These are phyloP conservation scores for Cupressus sempervirens DNA, from an alignment of 75 land plant genomes.

Conservation along the genomic window DNA sequence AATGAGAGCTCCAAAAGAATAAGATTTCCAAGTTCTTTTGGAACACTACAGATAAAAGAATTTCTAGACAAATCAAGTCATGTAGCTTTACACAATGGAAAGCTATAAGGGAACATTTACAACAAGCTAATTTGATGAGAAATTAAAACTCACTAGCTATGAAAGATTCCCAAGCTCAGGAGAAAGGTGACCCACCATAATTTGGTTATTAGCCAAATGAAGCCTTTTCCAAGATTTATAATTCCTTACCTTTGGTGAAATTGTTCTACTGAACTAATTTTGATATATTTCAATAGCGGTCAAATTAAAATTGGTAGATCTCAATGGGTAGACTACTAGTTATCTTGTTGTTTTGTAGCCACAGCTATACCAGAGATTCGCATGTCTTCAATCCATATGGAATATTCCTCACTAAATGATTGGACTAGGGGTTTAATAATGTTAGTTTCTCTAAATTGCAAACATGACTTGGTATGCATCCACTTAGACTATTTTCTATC, in stretches of 20 bases:
- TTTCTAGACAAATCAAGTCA: conserved; percentile 61
- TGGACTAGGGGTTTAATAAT: conserved; percentile 43
- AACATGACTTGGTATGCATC: conserved; percentile 50
- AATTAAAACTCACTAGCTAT: conserved; percentile 49
- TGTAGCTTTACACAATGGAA: conserved; percentile 42
- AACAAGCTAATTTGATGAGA: conserved; percentile 51
- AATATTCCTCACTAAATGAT: conserved; percentile 54
- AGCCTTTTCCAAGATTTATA: conserved; percentile 60
- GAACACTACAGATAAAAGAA: conserved; percentile 34
- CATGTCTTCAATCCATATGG: conserved; percentile 48
- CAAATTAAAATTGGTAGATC: conserved; percentile 56
- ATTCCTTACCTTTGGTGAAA: conserved; percentile 48
- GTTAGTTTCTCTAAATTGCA: conserved; percentile 44
- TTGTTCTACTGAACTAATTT: conserved; percentile 62
- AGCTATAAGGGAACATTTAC: conserved; percentile 59
- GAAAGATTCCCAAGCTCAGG: conserved; percentile 53
- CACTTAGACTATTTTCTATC: too few species aligned
- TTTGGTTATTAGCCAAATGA: conserved; percentile 43
- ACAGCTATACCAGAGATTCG: conserved; percentile 55
- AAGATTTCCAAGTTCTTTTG: too few species aligned
- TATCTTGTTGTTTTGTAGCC: conserved; percentile 52
- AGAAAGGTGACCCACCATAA: conserved; percentile 47
- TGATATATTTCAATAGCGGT: conserved; percentile 45
- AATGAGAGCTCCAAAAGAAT: conserved; percentile 43
- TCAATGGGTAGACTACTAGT: conserved; percentile 66